A percentile compares a stretch with the other conserved stretches of the same genome.
phyloP scores from a whole-genome alignment of 1,284 basidiomycete genomes.

The Melampsora larici-populina region DNA sequence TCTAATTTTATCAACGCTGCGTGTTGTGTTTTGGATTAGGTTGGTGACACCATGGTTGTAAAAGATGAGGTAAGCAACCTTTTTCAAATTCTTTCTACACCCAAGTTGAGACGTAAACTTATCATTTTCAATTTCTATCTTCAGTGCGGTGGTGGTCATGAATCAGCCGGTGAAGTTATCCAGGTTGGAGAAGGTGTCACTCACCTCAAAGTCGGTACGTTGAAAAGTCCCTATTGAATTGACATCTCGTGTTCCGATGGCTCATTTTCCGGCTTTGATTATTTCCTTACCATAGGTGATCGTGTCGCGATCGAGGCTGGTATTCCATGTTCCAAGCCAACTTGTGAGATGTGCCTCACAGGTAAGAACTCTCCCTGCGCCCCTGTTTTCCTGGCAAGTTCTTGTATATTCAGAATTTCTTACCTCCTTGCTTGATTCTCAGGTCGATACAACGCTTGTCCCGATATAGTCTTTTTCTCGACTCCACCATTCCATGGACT shows the following conservation, averaged over 20 bases:
- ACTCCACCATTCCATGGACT: slow-evolving; percentile 51
- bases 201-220: slow-evolving; percentile 46
- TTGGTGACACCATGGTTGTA: slow-evolving; percentile 45
- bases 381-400: not conserved
- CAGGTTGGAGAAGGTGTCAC: slow-evolving; percentile 50
- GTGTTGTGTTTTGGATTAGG: slow-evolving; percentile 47
- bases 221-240: not conserved
- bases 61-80: slow-evolving; percentile 30
- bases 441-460: slow-evolving; percentile 41
- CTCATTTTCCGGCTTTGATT: not conserved
- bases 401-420: not conserved
- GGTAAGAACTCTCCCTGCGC: not conserved
- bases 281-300: slow-evolving; percentile 45
- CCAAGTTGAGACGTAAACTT: not conserved
- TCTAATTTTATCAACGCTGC: slow-evolving; percentile 3
- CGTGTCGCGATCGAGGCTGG: slow-evolving; percentile 52
- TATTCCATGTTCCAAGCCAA: slow-evolving; percentile 42
- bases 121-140: not conserved
- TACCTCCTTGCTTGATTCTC: not conserved
- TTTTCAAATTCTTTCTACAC: not conserved
- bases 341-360: slow-evolving; percentile 40
- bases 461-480: slow-evolving; percentile 50
- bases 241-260: not conserved
- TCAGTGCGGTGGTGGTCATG: slow-evolving; percentile 50
- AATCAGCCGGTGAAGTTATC: slow-evolving; percentile 51